Percentiles rank a stretch among this genome's conserved stretches.
Conservation (phyloP, 2,329 filamentous ascomycete species). For the Xylariaceae sp. region DNA sequence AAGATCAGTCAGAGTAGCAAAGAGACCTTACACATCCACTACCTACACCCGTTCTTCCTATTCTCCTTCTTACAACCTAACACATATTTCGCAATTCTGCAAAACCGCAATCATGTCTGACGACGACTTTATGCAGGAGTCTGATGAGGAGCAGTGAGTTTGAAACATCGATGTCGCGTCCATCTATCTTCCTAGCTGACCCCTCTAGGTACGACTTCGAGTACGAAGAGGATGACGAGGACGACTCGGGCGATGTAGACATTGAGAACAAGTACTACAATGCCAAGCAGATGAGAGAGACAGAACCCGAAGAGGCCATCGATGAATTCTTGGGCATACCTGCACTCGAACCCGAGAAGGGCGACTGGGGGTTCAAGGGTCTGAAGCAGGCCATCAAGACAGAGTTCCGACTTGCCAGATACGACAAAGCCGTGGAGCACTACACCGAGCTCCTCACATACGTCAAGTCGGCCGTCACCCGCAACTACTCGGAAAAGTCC, state of each 20-base stretch:
- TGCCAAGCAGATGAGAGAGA: conserved; percentile 90
- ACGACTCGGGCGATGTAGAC: conserved; percentile 83
- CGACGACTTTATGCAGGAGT: conserved; percentile 93
- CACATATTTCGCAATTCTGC: too few species aligned
- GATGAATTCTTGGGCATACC: conserved; percentile 90
- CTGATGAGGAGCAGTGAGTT: conserved; percentile 75
- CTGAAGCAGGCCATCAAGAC: conserved; percentile 97
- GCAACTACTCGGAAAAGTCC: conserved; percentile 98
- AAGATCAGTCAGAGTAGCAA: too few species aligned
- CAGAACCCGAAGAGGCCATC: conserved; percentile 84
- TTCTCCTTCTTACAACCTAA: too few species aligned
- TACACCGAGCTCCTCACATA: conserved; percentile 95
- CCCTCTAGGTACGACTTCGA: conserved; percentile 83
- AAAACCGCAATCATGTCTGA: conserved; percentile 65
- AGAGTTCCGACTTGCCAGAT: conserved; percentile 88
- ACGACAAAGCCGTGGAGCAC: conserved; percentile 85
- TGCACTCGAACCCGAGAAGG: conserved; percentile 81
- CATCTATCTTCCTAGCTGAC: background rate
- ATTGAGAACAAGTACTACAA: conserved; percentile 99
- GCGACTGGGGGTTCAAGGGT: conserved; percentile 98
- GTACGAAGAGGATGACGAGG: conserved; percentile 89
- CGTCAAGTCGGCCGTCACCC: conserved; percentile 92
- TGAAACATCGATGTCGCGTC: background rate
- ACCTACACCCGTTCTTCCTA: too few species aligned
- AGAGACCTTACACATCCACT: too few species aligned